These are phyloP conservation scores for Mrakia blollopis DNA, from an alignment of 768 basidiomycete species.

Conservation along the genomic window DNA sequence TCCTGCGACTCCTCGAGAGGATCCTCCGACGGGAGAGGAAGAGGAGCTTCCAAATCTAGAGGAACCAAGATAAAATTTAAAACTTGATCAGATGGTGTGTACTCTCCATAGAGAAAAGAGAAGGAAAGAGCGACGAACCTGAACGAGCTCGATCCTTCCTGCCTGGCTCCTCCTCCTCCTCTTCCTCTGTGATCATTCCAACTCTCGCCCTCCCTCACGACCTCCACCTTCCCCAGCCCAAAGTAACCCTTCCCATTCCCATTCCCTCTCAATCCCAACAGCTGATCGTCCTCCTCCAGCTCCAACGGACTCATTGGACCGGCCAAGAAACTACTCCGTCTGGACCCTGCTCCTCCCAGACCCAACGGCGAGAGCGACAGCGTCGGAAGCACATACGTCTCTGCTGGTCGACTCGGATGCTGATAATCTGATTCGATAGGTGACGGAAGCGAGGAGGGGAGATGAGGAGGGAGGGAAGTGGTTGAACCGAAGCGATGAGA, in stretches of 20 bases:
- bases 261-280: background rate
- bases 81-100: background rate
- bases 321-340: background rate
- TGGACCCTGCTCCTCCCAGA: background rate
- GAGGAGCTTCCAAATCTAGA: background rate
- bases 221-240: background rate
- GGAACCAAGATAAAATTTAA: too few species aligned
- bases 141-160: background rate
- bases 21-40: background rate
- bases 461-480: background rate
- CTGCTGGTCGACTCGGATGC: background rate
- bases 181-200: background rate
- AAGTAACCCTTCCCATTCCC: background rate
- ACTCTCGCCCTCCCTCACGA: background rate
- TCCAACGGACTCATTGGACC: background rate
- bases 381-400: background rate
- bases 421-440: background rate
- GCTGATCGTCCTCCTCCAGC: background rate
- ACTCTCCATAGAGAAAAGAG: background rate
- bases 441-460: background rate
- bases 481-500: background rate
- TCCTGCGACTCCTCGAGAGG: constrained; percentile 5
- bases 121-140: background rate
- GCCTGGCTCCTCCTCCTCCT: background rate
- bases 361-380: background rate